These are phyloP conservation scores for Athelia sp. DNA, from an alignment of 1,284 basidiomycete species.

Conservation along the genomic window DNA sequence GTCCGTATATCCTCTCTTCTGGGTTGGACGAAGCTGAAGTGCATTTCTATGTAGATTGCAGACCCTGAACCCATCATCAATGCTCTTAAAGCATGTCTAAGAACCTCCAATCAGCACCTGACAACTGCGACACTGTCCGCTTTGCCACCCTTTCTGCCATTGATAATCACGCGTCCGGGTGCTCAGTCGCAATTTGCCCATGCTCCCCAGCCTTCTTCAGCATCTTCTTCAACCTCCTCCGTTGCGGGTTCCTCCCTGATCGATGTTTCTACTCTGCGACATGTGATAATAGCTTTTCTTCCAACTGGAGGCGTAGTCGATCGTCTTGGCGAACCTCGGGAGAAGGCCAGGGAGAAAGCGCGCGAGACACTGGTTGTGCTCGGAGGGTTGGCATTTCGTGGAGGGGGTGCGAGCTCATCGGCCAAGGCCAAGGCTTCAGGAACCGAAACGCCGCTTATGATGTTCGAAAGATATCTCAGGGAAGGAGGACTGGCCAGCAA, in stretches of 20 bases:
- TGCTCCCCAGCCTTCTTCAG: constrained; percentile 31
- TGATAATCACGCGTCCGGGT: constrained; percentile 43
- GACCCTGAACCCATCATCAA: constrained; percentile 66
- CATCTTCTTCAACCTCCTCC: constrained; percentile 48
- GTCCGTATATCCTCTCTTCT: constrained; percentile 31
- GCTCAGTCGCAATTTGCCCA: constrained; percentile 25
- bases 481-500: constrained; percentile 75
- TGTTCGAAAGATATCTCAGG: constrained; percentile 74
- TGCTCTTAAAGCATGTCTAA: constrained; percentile 69
- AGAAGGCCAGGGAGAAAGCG: constrained; percentile 70
- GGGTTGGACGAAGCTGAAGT: constrained; percentile 5
- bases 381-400: constrained; percentile 66
- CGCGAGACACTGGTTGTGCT: constrained; percentile 69
- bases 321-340: constrained; percentile 74
- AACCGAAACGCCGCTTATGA: constrained; percentile 66
- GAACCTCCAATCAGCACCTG: constrained; percentile 78
- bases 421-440: constrained; percentile 59
- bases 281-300: constrained; percentile 62
- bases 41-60: constrained; percentile 42
- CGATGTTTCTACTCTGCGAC: constrained; percentile 57
- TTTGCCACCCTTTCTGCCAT: constrained; percentile 57
- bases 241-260: constrained; percentile 33
- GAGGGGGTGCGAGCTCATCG: constrained; percentile 36
- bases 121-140: constrained; percentile 67
- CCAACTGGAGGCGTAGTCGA: constrained; percentile 75